Evolutionary conservation across 1,284 basidiomycete genomes (phyloP).

Genomic region (Gomphus bonarii): DNA sequence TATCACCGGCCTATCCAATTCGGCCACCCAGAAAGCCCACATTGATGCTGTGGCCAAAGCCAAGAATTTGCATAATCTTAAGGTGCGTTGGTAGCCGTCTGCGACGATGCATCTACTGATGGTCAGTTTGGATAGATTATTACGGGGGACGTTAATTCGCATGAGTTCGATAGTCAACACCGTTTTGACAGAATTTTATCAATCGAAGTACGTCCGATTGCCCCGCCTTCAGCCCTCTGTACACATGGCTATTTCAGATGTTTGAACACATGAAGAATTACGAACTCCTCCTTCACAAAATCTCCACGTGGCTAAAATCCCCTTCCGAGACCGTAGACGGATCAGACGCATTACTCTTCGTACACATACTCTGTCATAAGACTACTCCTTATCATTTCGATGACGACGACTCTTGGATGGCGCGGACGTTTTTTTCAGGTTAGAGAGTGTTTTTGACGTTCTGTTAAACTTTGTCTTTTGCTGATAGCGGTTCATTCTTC

Average conservation of each 20-base stretch:
- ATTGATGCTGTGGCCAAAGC: slow-evolving; percentile 49
- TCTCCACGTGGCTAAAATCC: slow-evolving; percentile 60
- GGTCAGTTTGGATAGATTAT: slow-evolving; percentile 35
- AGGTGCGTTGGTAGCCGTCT: slow-evolving; percentile 23
- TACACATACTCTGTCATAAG: slow-evolving; percentile 70
- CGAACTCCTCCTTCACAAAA: slow-evolving; percentile 51
- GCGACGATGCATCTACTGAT: neutral
- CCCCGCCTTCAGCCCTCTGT: neutral
- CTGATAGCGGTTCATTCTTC: slow-evolving; percentile 1
- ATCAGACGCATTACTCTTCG: slow-evolving; percentile 47
- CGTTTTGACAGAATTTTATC: slow-evolving; percentile 67
- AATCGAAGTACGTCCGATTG: slow-evolving; percentile 40
- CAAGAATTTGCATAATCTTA: slow-evolving; percentile 48
- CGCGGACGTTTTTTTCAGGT: slow-evolving; percentile 69
- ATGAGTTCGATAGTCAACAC: slow-evolving; percentile 44
- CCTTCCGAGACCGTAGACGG: slow-evolving; percentile 21
- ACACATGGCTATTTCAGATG: slow-evolving; percentile 35
- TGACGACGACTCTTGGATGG: slow-evolving; percentile 69
- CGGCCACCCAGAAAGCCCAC: slow-evolving; percentile 57
- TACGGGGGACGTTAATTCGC: slow-evolving; percentile 64
- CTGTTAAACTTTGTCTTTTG: slow-evolving; percentile 18
- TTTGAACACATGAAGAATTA: slow-evolving; percentile 83
- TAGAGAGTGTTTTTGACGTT: slow-evolving; percentile 17
- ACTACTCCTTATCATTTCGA: slow-evolving; percentile 67
- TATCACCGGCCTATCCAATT: slow-evolving; percentile 64